phyloP scores from a whole-genome alignment of 495 filamentous ascomycete genomes.

The Copromyces sp. region DNA sequence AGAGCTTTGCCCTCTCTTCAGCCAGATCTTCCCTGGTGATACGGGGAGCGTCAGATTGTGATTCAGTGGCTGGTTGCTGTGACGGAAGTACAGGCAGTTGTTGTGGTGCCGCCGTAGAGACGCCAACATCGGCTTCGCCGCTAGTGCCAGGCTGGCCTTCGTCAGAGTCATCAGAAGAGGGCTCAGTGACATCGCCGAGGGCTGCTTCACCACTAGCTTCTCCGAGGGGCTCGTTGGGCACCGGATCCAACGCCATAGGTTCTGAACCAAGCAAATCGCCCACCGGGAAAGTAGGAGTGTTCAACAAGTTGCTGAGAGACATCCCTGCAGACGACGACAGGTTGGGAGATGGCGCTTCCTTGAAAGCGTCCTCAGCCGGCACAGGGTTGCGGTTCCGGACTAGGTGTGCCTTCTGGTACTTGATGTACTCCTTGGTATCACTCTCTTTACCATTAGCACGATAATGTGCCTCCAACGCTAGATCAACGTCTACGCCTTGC shows the following conservation, averaged over 20 bases:
- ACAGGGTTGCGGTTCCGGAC: conserved; percentile 49
- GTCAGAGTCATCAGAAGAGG: conserved; percentile 16
- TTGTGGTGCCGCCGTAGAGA: neutral
- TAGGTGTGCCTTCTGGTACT: conserved; percentile 34
- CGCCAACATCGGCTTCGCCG: conserved; percentile 1
- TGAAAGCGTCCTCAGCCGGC: conserved; percentile 45
- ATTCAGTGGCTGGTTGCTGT: conserved; percentile 1
- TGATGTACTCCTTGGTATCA: conserved; percentile 65
- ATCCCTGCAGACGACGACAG: neutral
- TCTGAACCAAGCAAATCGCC: conserved; percentile 7
- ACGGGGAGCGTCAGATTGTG: neutral
- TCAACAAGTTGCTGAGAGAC: conserved; percentile 3
- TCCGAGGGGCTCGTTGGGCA: conserved; percentile 10
- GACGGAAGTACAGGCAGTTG: neutral
- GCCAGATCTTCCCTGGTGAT: conserved; percentile 76
- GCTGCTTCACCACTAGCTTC: conserved; percentile 10
- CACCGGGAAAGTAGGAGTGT: neutral
- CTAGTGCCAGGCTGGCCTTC: conserved; percentile 8
- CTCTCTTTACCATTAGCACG: conserved; percentile 59
- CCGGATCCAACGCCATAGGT: conserved; percentile 22
- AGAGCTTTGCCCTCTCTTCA: conserved; percentile 58
- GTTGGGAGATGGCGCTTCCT: conserved; percentile 9
- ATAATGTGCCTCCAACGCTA: conserved; percentile 71
- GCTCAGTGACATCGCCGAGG: conserved; percentile 11
- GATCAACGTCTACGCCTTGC: conserved; percentile 41